Conservation (phyloP, 164 flowering plant species). For the Dillenia suffruticosa region DNA sequence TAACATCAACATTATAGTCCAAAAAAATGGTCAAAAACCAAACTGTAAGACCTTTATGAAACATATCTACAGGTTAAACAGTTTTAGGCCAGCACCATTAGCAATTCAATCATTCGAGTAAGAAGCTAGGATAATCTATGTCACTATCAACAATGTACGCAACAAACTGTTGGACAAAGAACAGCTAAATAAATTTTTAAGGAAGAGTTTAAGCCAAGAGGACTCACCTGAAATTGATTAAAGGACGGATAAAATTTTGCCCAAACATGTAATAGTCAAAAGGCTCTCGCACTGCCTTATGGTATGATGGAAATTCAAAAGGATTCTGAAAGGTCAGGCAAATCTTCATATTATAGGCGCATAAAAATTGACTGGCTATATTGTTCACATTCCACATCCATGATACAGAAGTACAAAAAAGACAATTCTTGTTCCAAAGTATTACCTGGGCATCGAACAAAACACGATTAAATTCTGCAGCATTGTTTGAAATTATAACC, state of each 20-base stretch:
- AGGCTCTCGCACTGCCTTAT: conserved; percentile 82
- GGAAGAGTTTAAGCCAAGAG: too few species aligned
- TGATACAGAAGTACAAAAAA: neutral
- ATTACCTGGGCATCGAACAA: conserved; percentile 73
- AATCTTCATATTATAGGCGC: conserved; percentile 7
- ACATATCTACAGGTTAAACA: neutral
- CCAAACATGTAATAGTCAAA: conserved; percentile 93
- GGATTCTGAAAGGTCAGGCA: conserved; percentile 61
- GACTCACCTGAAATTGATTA: conserved; percentile 79
- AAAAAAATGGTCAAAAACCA: too few species aligned
- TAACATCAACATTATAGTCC: too few species aligned
- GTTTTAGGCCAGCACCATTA: neutral
- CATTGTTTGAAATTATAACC: conserved; percentile 67
- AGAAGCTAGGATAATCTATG: neutral
- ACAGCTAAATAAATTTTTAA: too few species aligned
- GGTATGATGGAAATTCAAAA: conserved; percentile 67
- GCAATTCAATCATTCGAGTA: neutral
- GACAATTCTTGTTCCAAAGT: conserved; percentile 4
- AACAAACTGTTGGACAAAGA: neutral
- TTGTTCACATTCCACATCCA: neutral
- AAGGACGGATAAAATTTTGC: conserved; percentile 79
- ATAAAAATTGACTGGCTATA: conserved; percentile 1
- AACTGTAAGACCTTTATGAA: neutral
- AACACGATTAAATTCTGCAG: conserved; percentile 65
- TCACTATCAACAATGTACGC: neutral